Base-by-base conservation (phyloP, 306 rosid genomes). In the Glycine latifolia region DNA sequence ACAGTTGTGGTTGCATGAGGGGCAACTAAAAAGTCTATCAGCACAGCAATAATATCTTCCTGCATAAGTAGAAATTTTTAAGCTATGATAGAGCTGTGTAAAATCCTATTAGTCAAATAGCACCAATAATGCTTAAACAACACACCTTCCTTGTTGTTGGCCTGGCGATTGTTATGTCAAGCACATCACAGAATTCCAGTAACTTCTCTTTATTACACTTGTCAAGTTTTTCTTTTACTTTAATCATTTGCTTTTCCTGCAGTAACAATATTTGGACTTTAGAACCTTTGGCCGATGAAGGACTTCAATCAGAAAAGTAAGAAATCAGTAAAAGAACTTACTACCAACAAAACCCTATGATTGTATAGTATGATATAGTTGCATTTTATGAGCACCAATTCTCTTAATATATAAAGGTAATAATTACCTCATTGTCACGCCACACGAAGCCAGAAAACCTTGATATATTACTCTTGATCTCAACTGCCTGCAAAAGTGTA, bases 401-500 rank as follows among this genome's bases (percentile, higher is more conserved):
- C 26, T 56, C 35, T n/a, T 65, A 13, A 35, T 46, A 71, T 11
- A 11, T 54, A 16, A 12, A 43, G 39, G 65, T 59, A 55, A 81
- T 52, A 85, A 73, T 87, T 87, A 92, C 97, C 94, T 93, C 94
- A 82, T 91, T 89, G 63, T 84, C 97, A 80, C 43, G 94, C 98
- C 97, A 93, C 68, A 89, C 97, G 67, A 96, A 96, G 83, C 98
- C 99, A 79, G 97, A 96, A 90, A 96, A 96, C 87, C 93, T 84
- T 31, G 86, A 92, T 82, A 96, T 93, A 87, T 96, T 93, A 84
- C 88, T 91, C 91, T 96, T 96, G 83, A 96, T 84, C 88, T 92
- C 88, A 85, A 82, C 44, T 77, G 94, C 96, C 98, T 93, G 96
- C 65, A 90, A 78, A 82, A 82, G 81, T 76, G 46, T 37, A 71